Percentiles rank a stretch among this genome's conserved stretches.
Evolutionary conservation across 1,284 basidiomycete genomes (phyloP).

Genomic region (Apiotrichum gracile): DNA sequence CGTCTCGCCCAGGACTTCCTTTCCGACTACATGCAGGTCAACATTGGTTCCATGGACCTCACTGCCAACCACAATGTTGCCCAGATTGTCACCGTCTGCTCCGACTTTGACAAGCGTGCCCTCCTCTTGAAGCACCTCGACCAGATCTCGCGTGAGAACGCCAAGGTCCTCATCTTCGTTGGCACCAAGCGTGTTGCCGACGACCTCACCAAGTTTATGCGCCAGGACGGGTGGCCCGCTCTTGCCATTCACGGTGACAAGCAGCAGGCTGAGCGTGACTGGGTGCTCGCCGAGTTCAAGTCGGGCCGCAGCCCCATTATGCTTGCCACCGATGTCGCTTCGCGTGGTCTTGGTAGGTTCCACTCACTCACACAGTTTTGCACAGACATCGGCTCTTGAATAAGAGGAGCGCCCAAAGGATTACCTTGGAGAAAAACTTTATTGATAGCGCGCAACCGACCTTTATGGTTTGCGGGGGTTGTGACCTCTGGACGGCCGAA

Average conservation of each 20-base stretch:
- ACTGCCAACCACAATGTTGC: constrained; percentile 98
- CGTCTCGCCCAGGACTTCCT: constrained; percentile 96
- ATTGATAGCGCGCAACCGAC: constrained; percentile 1
- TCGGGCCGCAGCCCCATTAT: constrained; percentile 94
- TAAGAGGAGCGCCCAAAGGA: constrained; percentile 1
- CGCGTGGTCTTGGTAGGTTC: constrained; percentile 97
- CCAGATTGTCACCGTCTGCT: constrained; percentile 93
- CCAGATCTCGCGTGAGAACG: constrained; percentile 91
- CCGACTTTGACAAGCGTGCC: constrained; percentile 94
- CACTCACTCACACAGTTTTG: constrained; percentile 21
- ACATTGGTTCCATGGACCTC: constrained; percentile 97
- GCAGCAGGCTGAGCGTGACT: constrained; percentile 85
- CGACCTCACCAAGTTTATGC: constrained; percentile 94
- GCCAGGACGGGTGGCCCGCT: constrained; percentile 97
- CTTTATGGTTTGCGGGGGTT: constrained; percentile 1
- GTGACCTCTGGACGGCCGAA: constrained; percentile 16
- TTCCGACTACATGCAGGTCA: constrained; percentile 93
- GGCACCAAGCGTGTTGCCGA: constrained; percentile 97
- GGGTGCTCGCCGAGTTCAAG: constrained; percentile 98
- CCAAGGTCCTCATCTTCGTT: constrained; percentile 98
- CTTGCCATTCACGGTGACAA: constrained; percentile 99
- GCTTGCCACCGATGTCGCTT: constrained; percentile 96
- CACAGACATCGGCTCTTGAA: constrained; percentile 21
- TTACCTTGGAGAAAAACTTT: neutral
- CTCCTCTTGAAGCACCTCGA: constrained; percentile 97